A percentile compares a stretch with the other conserved stretches of the same genome.
These are phyloP conservation scores for Maudiozyma barnettii DNA, from an alignment of 805 yeast genomes.

Conservation along the genomic window DNA sequence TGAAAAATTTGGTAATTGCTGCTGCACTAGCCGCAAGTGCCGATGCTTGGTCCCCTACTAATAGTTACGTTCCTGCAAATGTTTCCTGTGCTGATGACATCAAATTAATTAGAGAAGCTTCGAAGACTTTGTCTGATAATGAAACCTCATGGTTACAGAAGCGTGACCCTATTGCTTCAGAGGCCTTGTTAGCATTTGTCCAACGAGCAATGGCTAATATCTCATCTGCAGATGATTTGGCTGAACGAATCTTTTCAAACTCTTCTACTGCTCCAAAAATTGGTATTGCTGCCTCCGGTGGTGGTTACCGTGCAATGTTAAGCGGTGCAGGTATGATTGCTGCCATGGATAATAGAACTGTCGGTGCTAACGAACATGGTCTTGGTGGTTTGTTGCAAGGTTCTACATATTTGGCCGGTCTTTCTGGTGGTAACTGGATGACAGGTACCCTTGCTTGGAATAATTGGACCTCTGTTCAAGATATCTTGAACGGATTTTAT, in stretches of 20 bases:
- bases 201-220: slow-evolving; percentile 30
- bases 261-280: slow-evolving; percentile 34
- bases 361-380: slow-evolving; percentile 42
- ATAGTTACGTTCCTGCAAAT: slow-evolving; percentile 50
- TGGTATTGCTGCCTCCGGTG: slow-evolving; percentile 67
- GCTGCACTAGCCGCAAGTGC: slow-evolving; percentile 2
- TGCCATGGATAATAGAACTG: slow-evolving; percentile 72
- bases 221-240: slow-evolving; percentile 6
- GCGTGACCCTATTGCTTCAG: slow-evolving; percentile 37
- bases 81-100: slow-evolving; percentile 41
- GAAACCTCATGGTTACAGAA: slow-evolving; percentile 44
- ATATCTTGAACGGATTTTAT: slow-evolving; percentile 34
- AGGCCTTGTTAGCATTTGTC: slow-evolving; percentile 37
- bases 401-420: slow-evolving; percentile 61
- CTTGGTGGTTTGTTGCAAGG: slow-evolving; percentile 69
- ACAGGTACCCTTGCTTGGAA: slow-evolving; percentile 59
- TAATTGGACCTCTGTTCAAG: slow-evolving; percentile 64
- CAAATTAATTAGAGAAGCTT: slow-evolving; percentile 38
- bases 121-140: slow-evolving; percentile 30
- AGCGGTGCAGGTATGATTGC: slow-evolving; percentile 76
- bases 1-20: neutral
- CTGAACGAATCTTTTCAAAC: slow-evolving; percentile 16
- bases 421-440: slow-evolving; percentile 83
- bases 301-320: slow-evolving; percentile 87
- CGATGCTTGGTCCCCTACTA: slow-evolving; percentile 32